phyloP scores from a whole-genome alignment of 2,329 filamentous ascomycete species.

The Phialophora expanda region DNA sequence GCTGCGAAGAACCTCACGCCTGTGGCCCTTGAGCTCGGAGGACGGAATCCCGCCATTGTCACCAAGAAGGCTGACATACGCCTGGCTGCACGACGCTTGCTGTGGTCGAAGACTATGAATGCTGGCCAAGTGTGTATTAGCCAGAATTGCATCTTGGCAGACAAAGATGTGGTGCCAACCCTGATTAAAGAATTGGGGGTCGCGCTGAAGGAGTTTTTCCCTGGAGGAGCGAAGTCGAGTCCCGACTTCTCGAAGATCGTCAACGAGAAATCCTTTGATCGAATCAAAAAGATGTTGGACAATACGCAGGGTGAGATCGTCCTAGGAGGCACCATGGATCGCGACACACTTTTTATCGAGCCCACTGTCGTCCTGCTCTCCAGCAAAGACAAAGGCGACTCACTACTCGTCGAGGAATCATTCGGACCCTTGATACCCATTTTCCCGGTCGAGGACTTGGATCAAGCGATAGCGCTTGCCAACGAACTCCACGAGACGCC shows the following conservation, averaged over 20 bases:
- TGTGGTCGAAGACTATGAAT: conserved; percentile 88
- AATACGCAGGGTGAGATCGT: conserved; percentile 81
- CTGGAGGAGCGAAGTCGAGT: conserved; percentile 77
- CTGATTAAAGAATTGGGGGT: conserved; percentile 77
- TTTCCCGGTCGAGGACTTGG: conserved; percentile 76
- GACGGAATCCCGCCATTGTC: conserved; percentile 88
- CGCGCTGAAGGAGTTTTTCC: conserved; percentile 78
- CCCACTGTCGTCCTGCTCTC: conserved; percentile 89
- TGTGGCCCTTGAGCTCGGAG: conserved; percentile 86
- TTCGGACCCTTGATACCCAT: conserved; percentile 94
- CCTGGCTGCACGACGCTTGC: conserved; percentile 78
- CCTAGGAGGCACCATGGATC: conserved; percentile 82
- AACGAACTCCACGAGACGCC: conserved; percentile 84
- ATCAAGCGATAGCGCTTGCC: conserved; percentile 81
- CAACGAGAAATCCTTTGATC: conserved; percentile 77
- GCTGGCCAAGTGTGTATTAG: conserved; percentile 90
- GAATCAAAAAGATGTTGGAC: conserved; percentile 92
- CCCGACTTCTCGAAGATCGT: conserved; percentile 80
- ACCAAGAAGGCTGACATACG: conserved; percentile 80
- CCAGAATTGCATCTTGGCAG: conserved; percentile 89
- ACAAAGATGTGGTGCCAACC: conserved; percentile 71
- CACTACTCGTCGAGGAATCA: conserved; percentile 79
- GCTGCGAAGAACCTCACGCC: conserved; percentile 89
- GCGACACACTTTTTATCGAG: conserved; percentile 80
- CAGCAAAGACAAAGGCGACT: conserved; percentile 66